Base-by-base conservation (phyloP, 441 rosid genomes). In the Monsonia emarginata region DNA sequence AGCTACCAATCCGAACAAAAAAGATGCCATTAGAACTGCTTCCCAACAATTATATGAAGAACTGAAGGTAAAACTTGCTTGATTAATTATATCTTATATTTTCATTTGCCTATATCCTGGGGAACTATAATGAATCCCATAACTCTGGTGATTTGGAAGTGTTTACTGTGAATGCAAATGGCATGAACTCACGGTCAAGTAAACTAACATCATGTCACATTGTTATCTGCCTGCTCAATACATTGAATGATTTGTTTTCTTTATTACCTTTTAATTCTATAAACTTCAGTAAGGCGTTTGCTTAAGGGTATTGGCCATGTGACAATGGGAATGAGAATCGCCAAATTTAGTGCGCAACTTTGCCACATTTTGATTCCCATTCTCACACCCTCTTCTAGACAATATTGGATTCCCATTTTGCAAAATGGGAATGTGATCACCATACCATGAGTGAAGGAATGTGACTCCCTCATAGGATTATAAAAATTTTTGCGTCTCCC, bases 11-110 rank as follows among this genome's bases (percentile, higher is more conserved):
- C 54, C 68, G 57, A 94, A 64, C 83, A 91, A 72, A 81, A 86
- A 69, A 74, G 94, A 84, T 64, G 83, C 95, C 61, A 65, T 66
- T 7, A 89, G 77, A 77, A 80, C 70, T 74, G 90, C 94, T 69
- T 75, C 96, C 36, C 83, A 85, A 63, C 32, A 58, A 73, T 60
- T 88, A 72, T 68, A 77, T 68, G 70, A 61, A 62, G 68, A 74
- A 60, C 75, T 91, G 79, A 89, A 88, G 99, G 99, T 94, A 85
- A 36, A 63, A 36, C 1, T n/a, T 63, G 42, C 30, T 9, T 27
- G 61, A 25, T 66, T 22, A n/a, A 16, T 18, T 61, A 21, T 63
- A 48, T 65, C 16, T 0, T 71, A 65, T 50, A 36, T 36, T 22
- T 31, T 52, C 38, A 61, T 6, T 30, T 68, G 65, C 69, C 36